Evolutionary conservation across 768 basidiomycete genomes (phyloP).

Genomic region (Pseudohyphozyma bogoriensis): DNA sequence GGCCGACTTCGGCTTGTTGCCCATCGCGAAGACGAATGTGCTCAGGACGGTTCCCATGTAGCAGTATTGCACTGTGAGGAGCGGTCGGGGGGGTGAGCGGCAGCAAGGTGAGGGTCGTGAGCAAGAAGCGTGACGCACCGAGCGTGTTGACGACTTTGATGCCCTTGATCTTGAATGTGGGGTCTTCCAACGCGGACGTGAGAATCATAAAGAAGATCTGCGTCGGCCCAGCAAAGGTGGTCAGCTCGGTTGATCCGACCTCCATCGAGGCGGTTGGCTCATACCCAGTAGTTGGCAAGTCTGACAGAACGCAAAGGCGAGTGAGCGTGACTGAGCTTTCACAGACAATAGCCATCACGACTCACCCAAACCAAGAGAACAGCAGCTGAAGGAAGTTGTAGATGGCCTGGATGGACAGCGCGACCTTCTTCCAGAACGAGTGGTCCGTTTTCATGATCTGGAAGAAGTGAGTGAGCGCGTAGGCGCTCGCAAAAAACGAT

Average conservation of each 20-base stretch:
- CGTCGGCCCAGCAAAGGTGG: background rate
- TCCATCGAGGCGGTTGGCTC: too few relatives aligned
- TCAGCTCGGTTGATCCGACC: background rate
- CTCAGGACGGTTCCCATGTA: conserved; percentile 78
- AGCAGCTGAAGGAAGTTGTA: conserved; percentile 80
- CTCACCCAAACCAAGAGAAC: conserved; percentile 91
- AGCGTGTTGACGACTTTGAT: conserved; percentile 29
- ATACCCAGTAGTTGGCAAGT: background rate
- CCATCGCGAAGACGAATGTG: conserved; percentile 89
- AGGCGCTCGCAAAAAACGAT: conserved; percentile 88
- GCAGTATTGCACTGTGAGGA: conserved; percentile 60
- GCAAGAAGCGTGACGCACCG: background rate
- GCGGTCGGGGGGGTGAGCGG: too few relatives aligned
- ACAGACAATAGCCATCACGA: conserved; percentile 5
- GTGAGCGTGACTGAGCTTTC: background rate
- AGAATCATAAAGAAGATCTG: conserved; percentile 46
- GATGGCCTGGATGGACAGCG: conserved; percentile 66
- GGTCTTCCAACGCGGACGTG: conserved; percentile 74
- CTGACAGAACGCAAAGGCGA: background rate
- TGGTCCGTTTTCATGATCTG: conserved; percentile 75
- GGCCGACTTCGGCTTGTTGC: conserved; percentile 51
- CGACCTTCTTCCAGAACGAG: conserved; percentile 58
- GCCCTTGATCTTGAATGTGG: conserved; percentile 45
- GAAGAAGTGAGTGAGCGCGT: conserved; percentile 77
- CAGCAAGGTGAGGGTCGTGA: background rate